Evolutionary conservation across 2,329 filamentous ascomycete species (phyloP), one percentile per base, ranked within the genome.

Genomic region (Colletotrichum abscissum): DNA sequence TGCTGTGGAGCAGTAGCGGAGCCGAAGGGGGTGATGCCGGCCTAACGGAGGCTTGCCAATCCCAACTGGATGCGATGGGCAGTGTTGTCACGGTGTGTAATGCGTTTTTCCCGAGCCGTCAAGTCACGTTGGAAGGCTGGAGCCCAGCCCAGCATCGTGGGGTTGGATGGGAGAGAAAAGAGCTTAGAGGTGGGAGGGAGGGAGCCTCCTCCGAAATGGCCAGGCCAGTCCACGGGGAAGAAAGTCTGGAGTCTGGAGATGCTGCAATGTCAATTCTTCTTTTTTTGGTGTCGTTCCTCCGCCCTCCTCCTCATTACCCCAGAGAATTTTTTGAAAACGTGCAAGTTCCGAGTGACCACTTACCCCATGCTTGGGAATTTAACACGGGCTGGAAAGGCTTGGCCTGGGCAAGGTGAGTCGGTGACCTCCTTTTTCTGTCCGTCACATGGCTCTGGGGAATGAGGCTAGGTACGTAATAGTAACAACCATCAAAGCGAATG

Each of bases 401-500:
- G n/a, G 38, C 59, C 65, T 54, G 58, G 7, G 19, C 46, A 22
- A 35, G n/a, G 26, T 16, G 49, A 63, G 52, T 46, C 5, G 57
- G 22, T 72, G 57, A 58, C 56, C 56, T 24, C 52, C 59, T 68
- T 19, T 28, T 64, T 56, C n/a, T 55, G 52, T 30, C 69, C 30
- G 65, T 69, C 69, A 72, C 58, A 69, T 59, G 65, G 38, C 65
- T 30, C 57, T 42, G 11, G 26, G 49, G 33, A 33, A 52, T 9
- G 19, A 19, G 6, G 59, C 56, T 49, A 55, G 54, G 65, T 69
- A 72, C 66, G 65, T 72, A 72, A 69, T 69, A 22, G 30, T n/a
- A 72, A 35, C 22, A 4, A 26, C 33, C 26, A 63, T 62, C 69
- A 67, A 52, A 71, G 56, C 56, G 49, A 71, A 35, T 59, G n/a